Evolutionary conservation across 1,284 basidiomycete genomes (phyloP).

Genomic region (Tilletia setariae): DNA sequence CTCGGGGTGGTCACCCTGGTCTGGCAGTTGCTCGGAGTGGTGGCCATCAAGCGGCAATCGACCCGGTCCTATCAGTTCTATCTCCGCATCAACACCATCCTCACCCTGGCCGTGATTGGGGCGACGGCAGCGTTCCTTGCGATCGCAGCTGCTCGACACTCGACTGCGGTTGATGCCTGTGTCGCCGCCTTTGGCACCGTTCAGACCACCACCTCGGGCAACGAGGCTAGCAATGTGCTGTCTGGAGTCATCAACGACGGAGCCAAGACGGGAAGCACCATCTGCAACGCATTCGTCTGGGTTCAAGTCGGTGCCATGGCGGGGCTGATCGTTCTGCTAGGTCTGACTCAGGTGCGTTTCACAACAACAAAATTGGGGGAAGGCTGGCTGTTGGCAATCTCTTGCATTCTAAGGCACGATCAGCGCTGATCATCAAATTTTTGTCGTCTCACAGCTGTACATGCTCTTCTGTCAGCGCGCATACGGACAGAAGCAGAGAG

Average conservation of each 20-base stretch:
- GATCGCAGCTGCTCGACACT: constrained; percentile 38
- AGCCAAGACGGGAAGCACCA: constrained; percentile 24
- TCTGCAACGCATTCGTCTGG: constrained; percentile 52
- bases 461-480: constrained; percentile 46
- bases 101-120: constrained; percentile 36
- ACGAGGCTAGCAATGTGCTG: constrained; percentile 15
- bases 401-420: too few species aligned
- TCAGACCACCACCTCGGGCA: constrained; percentile 18
- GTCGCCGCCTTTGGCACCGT: constrained; percentile 31
- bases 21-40: constrained; percentile 48
- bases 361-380: too few species aligned
- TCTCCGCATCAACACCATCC: constrained; percentile 45
- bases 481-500: constrained; percentile 45
- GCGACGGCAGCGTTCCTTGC: constrained; percentile 43
- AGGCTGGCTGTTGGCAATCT: too few species aligned
- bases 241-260: constrained; percentile 25
- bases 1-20: constrained; percentile 40
- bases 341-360: constrained; percentile 37
- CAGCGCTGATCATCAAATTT: too few species aligned
- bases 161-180: constrained; percentile 33
- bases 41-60: constrained; percentile 36
- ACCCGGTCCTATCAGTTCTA: constrained; percentile 45
- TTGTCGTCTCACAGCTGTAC: constrained; percentile 38
- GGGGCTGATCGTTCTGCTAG: constrained; percentile 43
- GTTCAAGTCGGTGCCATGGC: constrained; percentile 49